Evolutionary conservation across 371 early-diverging fungal genomes (phyloP).

Genomic region (Mortierella polycephala): DNA sequence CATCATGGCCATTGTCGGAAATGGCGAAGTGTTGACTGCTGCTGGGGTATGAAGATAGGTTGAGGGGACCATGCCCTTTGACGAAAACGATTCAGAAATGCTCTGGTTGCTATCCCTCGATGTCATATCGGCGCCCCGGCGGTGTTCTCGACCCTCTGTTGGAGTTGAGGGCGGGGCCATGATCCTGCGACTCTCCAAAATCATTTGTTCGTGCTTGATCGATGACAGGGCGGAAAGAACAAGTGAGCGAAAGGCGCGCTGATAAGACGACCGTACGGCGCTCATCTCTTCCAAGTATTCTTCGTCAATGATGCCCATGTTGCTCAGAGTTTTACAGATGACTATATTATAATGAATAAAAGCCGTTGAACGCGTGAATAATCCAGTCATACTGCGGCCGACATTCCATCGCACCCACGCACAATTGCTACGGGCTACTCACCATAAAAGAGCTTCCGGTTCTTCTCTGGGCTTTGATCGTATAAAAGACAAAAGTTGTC

Average conservation of each 20-base stretch:
- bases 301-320: constrained; percentile 82
- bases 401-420: neutral
- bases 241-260: constrained; percentile 83
- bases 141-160: constrained; percentile 36
- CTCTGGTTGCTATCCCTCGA: constrained; percentile 17
- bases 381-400: neutral
- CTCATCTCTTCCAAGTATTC: constrained; percentile 89
- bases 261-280: constrained; percentile 80
- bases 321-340: constrained; percentile 66
- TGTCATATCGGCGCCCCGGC: constrained; percentile 17
- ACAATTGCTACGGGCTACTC: constrained; percentile 54
- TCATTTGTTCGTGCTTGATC: constrained; percentile 60
- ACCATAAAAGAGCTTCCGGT: constrained; percentile 84
- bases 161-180: constrained; percentile 56
- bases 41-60: constrained; percentile 22
- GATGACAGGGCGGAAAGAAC: constrained; percentile 82
- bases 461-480: constrained; percentile 84
- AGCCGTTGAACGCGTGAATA: constrained; percentile 11
- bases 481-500: constrained; percentile 89
- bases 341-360: constrained; percentile 10
- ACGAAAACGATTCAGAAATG: constrained; percentile 26
- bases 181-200: constrained; percentile 47
- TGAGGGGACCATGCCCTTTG: constrained; percentile 28
- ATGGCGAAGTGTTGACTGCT: constrained; percentile 9
- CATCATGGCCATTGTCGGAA: constrained; percentile 35